Conservation (phyloP, 2,329 filamentous ascomycete species). For the Colletotrichum liriopes region DNA sequence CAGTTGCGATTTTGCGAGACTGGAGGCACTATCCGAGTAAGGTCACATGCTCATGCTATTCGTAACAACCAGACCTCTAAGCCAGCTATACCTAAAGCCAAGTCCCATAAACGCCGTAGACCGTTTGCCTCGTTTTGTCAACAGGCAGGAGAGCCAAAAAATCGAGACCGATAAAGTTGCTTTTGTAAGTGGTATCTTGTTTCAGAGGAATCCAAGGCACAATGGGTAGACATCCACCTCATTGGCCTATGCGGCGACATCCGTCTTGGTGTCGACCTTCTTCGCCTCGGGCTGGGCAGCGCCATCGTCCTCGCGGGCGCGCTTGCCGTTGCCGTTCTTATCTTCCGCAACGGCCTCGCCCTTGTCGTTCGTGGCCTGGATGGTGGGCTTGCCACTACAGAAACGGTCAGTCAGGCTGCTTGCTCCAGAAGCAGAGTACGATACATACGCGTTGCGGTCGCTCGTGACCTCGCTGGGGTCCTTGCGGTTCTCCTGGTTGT, state of each 20-base stretch:
- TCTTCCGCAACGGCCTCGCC: slow-evolving; percentile 50
- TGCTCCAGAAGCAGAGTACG: not conserved
- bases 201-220: slow-evolving; percentile 21
- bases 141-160: slow-evolving; percentile 40
- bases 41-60: slow-evolving; percentile 42
- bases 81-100: slow-evolving; percentile 41
- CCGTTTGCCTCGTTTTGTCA: slow-evolving; percentile 35
- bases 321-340: slow-evolving; percentile 63
- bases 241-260: slow-evolving; percentile 42
- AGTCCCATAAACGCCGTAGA: slow-evolving; percentile 41
- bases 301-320: slow-evolving; percentile 68
- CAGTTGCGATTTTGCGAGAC: slow-evolving; percentile 28
- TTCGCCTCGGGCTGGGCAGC: slow-evolving; percentile 68
- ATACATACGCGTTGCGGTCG: slow-evolving; percentile 53
- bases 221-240: slow-evolving; percentile 8
- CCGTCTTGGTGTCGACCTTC: slow-evolving; percentile 72
- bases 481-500: slow-evolving; percentile 54
- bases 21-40: slow-evolving; percentile 22
- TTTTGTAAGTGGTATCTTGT: slow-evolving; percentile 44
- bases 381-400: slow-evolving; percentile 56
- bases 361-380: slow-evolving; percentile 62
- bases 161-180: slow-evolving; percentile 40
- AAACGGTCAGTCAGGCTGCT: slow-evolving; percentile 30
- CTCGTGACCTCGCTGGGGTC: slow-evolving; percentile 51
- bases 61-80: slow-evolving; percentile 43